Evolutionary conservation across 495 filamentous ascomycete genomes (phyloP).

Genomic region (Penicillium ucsense): DNA sequence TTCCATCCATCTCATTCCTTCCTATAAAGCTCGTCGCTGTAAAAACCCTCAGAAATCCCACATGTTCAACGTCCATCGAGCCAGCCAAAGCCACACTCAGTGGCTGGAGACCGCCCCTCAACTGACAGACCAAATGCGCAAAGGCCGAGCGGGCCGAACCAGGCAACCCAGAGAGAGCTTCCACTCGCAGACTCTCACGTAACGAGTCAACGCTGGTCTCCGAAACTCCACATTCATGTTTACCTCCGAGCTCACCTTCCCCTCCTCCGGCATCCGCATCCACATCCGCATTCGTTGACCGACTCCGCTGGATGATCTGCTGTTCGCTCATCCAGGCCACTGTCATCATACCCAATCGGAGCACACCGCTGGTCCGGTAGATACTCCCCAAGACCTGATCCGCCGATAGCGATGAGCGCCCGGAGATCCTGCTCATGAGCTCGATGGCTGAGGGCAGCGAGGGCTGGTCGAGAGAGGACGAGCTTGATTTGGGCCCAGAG

Average conservation of each 20-base stretch:
- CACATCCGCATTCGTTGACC: neutral
- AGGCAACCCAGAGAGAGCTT: conserved; percentile 12
- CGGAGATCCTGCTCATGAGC: conserved; percentile 38
- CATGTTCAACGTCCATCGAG: no score
- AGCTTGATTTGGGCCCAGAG: conserved; percentile 37
- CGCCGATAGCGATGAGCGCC: conserved; percentile 35
- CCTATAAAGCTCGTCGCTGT: no score
- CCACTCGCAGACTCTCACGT: conserved; percentile 1
- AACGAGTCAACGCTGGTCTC: no score
- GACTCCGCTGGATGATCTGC: neutral
- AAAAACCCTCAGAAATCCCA: no score
- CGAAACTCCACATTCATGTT: conserved; percentile 13
- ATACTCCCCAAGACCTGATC: conserved; percentile 4
- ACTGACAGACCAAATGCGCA: neutral
- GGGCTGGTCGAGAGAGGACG: conserved; percentile 37
- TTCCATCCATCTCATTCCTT: no score
- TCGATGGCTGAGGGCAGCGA: conserved; percentile 40
- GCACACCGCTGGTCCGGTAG: conserved; percentile 5
- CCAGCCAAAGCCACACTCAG: conserved; percentile 7
- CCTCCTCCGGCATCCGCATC: neutral
- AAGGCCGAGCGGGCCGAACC: conserved; percentile 8
- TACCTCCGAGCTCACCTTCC: conserved; percentile 15
- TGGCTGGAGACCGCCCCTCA: conserved; percentile 14
- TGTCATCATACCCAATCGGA: neutral
- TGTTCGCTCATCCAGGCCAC: neutral